Evolutionary conservation across 1,139 yeast genomes (phyloP).

Genomic region (Debaryomyces sp.): DNA sequence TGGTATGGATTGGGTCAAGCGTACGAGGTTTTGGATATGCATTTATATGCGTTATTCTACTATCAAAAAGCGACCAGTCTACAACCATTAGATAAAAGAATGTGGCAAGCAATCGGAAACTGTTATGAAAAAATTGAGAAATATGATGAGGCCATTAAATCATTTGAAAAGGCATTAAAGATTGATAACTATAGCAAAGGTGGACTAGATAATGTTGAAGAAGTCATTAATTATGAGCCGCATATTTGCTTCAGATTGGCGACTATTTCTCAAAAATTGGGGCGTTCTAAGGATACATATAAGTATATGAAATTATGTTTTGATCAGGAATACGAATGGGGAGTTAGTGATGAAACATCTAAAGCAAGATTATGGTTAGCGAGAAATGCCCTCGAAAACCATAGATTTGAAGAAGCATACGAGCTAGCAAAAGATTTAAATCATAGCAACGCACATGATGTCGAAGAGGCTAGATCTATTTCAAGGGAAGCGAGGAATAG

Average conservation of each 20-base stretch:
- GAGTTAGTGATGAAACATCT: slow-evolving; percentile 74
- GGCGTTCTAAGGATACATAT: slow-evolving; percentile 56
- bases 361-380: slow-evolving; percentile 92
- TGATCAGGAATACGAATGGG: slow-evolving; percentile 66
- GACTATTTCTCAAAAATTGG: slow-evolving; percentile 58
- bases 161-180: slow-evolving; percentile 58
- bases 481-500: slow-evolving; percentile 69
- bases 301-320: slow-evolving; percentile 74
- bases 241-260: slow-evolving; percentile 72
- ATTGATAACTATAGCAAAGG: slow-evolving; percentile 39
- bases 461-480: slow-evolving; percentile 86
- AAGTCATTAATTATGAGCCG: slow-evolving; percentile 35
- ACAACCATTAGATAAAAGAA: slow-evolving; percentile 86
- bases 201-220: slow-evolving; percentile 16
- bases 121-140: slow-evolving; percentile 84
- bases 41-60: slow-evolving; percentile 85
- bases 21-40: slow-evolving; percentile 95
- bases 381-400: slow-evolving; percentile 57
- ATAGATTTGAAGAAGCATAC: slow-evolving; percentile 70
- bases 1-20: slow-evolving; percentile 99
- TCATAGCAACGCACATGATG: slow-evolving; percentile 79
- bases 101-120: slow-evolving; percentile 96
- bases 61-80: slow-evolving; percentile 89
- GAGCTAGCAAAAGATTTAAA: slow-evolving; percentile 74
- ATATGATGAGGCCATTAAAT: slow-evolving; percentile 61